Base-by-base conservation (phyloP, 225 moss, liverwort and hornwort species). In the Straminergon stramineum region DNA sequence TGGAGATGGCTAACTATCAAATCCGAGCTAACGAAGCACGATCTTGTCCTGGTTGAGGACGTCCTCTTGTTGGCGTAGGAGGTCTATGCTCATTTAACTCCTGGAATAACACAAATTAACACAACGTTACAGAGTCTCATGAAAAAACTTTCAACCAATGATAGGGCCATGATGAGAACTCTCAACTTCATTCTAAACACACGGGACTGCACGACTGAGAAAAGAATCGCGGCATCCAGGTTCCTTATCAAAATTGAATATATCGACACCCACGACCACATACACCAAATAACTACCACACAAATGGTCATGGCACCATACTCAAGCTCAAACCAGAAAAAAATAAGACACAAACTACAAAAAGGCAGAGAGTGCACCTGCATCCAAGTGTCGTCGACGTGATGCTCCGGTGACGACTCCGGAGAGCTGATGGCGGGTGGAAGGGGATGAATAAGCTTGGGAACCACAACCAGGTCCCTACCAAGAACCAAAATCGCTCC, bases 401-500 rank as follows among this genome's bases (percentile, higher is more conserved):
- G 99, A 62, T 89, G 92, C 86, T 97, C 99, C n/a, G 99, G 99
- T 8, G 99, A 99, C 16, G 93, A 94, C 88, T 99, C 99, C 8
- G 99, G 96, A 35, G 99, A 99, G 32, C 93, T 88, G 60, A 99
- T 93, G 20, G 97, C 91, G 68, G 99, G 99, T 12, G 99, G 99
- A 68, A 99, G 96, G 3, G 99, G 99, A 77, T 99, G 99, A 53
- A 99, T 99, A 34, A 99, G 99, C 85, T 99, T 99, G 21, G 99
- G 99, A 51, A 99, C 99, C 26, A 99, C 99, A 23, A 99, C 99
- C 34, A 99, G 91, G 81, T 99, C 99, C 87, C 99, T 91, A 43
- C 99, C 99, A 41, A 99, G 94, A 45, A 99, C 99, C 93, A 99
- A 92, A 75, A 99, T 99, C 84, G 99, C 99, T 90, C 99, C 99